Percentiles rank a stretch among this genome's conserved stretches.
phyloP scores from a whole-genome alignment of 75 land plant genomes.

The Larix kaempferi region DNA sequence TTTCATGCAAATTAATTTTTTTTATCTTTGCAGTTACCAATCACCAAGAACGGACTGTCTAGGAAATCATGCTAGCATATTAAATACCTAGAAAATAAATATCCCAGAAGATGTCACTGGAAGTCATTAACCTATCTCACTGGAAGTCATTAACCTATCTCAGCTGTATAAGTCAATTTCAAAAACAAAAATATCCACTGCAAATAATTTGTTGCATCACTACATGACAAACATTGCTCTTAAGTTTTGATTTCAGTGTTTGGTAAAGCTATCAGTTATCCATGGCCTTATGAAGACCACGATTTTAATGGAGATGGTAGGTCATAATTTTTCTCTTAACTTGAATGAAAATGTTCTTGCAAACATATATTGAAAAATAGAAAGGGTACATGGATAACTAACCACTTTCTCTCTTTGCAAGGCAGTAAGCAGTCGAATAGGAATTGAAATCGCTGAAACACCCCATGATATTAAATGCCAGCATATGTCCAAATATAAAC shows the following conservation, averaged over 20 bases:
- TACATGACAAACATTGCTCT: background rate
- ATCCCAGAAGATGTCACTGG: background rate
- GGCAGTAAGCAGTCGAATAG: slow-evolving; percentile 34
- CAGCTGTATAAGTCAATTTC: background rate
- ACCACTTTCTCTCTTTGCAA: slow-evolving; percentile 42
- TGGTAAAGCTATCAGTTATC: background rate
- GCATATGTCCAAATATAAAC: slow-evolving; percentile 9
- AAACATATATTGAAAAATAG: background rate
- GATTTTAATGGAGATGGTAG: background rate
- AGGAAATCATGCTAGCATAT: background rate
- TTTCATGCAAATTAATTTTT: background rate
- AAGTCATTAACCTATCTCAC: too few relatives aligned
- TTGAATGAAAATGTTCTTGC: background rate
- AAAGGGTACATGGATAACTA: background rate
- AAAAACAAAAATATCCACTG: background rate
- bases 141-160: too few relatives aligned
- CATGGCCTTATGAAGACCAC: background rate
- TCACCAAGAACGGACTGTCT: background rate
- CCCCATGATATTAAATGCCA: slow-evolving; percentile 15
- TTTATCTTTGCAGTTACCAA: background rate
- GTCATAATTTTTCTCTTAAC: background rate
- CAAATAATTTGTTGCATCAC: background rate
- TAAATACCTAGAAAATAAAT: background rate
- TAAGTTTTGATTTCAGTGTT: background rate
- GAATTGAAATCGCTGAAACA: slow-evolving; percentile 22